phyloP scores from a whole-genome alignment of 2,329 filamentous ascomycete genomes.

The Xylaria sp. region DNA sequence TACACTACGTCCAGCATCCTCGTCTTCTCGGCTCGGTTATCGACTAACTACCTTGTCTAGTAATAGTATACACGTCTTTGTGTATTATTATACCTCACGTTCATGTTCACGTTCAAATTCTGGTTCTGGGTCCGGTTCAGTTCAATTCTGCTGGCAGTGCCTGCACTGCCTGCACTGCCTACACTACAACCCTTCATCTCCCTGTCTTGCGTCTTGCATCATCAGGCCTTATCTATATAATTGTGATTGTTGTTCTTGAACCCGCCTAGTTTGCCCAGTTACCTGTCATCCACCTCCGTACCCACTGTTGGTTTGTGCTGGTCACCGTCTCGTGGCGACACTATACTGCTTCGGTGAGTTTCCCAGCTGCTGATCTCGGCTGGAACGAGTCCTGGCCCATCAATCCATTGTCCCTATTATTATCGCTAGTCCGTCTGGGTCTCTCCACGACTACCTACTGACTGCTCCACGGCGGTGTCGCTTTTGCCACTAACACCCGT shows the following conservation, averaged over 20 bases:
- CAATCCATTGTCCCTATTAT: slow-evolving; percentile 30
- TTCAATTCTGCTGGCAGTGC: too few species aligned
- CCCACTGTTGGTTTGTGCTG: slow-evolving; percentile 23
- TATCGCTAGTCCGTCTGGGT: slow-evolving; percentile 27
- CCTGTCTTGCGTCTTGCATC: not conserved
- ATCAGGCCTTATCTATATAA: not conserved
- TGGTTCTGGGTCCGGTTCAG: not conserved
- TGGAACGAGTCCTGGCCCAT: slow-evolving; percentile 33
- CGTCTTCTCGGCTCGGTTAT: slow-evolving; percentile 4
- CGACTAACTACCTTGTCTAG: not conserved
- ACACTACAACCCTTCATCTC: not conserved
- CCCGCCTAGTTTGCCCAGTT: not conserved
- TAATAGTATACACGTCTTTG: slow-evolving; percentile 11
- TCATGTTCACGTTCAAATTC: not conserved
- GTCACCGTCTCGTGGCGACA: slow-evolving; percentile 28
- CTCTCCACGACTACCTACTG: slow-evolving; percentile 13
- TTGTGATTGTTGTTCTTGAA: not conserved
- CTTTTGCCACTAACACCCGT: slow-evolving; percentile 36
- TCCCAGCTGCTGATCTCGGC: slow-evolving; percentile 33
- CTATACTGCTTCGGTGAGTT: slow-evolving; percentile 32
- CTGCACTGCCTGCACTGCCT: not conserved
- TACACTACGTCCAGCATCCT: slow-evolving; percentile 10
- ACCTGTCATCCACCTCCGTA: slow-evolving; percentile 11
- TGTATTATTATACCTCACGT: slow-evolving; percentile 9
- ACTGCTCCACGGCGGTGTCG: slow-evolving; percentile 29